Evolutionary conservation across 352 stramenopile species (phyloP), one percentile per base, ranked within the genome.

Genomic region (Elongisporangium anandrum): DNA sequence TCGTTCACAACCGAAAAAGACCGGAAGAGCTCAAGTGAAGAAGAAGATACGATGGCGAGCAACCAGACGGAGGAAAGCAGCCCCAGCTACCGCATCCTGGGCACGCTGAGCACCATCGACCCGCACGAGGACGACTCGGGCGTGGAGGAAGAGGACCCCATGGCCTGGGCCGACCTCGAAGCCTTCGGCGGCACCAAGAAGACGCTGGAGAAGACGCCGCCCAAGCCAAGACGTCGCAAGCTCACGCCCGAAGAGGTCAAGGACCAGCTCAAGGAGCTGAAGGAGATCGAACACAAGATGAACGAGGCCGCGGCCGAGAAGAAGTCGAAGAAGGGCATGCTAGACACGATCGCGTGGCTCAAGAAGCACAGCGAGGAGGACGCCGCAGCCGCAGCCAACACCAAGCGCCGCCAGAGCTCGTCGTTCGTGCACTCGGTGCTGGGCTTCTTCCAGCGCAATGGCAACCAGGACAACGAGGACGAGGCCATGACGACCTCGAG

Each of bases 301-400:
- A n/a, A 22, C 2, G 53, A 62, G 19, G 23, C 17, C 20, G 45
- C 9, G 29, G 29, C 29, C 41, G 59, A 73, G 52, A 69, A 69
- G 54, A 59, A 54, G 17, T 64, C 67, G 13, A 80, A 72, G 57
- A 66, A 69, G 16, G 76, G 74, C 39, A 59, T 91, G 58, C 58
- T 80, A 21, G 71, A 89, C 49, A 91, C 81, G 56, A 83, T 91
- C 53, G 68, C 67, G 50, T 91, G 81, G 82, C 74, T 92, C 13
- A 82, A 89, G 61, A 73, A 79, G 54, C 76, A 88, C 57, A 71
- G 79, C 55, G 63, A 81, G 10, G 57, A 68, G 51, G 64, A 67
- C 19, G 57, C 71, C 26, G 38, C 70, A 12, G 57, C 69, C 2
- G 51, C 58, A 9, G 69, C 61, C 24, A 73, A 81, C 38, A 73